phyloP scores from a whole-genome alignment of 768 basidiomycete genomes.

The Tricholoma sp. region DNA sequence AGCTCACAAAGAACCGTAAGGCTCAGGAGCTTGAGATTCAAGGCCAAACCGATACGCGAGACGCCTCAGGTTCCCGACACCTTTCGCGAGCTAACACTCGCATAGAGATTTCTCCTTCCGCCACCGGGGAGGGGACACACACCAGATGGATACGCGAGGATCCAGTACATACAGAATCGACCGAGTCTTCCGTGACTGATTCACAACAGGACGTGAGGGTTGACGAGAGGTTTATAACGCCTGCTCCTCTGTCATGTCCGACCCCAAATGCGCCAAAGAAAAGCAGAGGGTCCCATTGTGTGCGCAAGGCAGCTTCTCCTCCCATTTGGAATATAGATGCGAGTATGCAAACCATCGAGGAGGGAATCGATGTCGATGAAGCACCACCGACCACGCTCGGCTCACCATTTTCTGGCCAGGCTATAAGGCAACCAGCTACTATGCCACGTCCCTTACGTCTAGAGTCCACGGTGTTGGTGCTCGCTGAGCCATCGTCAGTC shows the following conservation, averaged over 20 bases:
- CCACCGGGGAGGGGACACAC: constrained; percentile 1
- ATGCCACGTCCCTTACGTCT: neutral
- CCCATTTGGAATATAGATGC: neutral
- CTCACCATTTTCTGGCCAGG: neutral
- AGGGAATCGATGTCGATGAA: neutral
- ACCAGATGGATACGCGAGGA: neutral
- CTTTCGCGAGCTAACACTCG: neutral
- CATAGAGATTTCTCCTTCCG: neutral
- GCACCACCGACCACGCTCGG: neutral
- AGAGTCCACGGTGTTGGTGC: neutral
- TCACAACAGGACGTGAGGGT: neutral
- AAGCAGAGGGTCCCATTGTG: neutral
- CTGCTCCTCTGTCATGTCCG: neutral
- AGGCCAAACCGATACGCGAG: neutral
- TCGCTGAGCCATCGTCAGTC: neutral
- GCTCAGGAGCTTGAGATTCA: neutral
- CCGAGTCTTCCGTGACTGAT: neutral
- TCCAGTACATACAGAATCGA: neutral
- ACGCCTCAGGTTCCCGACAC: neutral
- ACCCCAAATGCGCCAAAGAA: neutral
- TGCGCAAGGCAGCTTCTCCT: neutral
- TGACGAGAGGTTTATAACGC: neutral
- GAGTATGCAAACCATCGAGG: neutral
- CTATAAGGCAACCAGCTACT: neutral
- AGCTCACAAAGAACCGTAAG: neutral